Percentiles rank a stretch among this genome's conserved stretches.
Conservation (phyloP, 1,284 basidiomycete genomes). For the Sporisorium iseilematis-ciliati region DNA sequence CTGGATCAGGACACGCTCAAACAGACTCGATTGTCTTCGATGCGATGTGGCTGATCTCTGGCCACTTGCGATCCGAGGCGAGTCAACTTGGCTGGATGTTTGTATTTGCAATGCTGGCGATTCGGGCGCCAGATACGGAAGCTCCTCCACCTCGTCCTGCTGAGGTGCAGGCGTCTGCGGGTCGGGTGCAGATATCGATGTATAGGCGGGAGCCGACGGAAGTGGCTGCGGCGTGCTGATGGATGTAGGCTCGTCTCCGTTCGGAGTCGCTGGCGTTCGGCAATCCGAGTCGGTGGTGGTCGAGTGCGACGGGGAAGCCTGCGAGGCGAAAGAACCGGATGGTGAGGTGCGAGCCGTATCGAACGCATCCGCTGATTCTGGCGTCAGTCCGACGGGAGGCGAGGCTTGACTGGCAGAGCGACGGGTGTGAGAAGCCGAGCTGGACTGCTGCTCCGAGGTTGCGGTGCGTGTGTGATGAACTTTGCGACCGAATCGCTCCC, state of each 20-base stretch:
- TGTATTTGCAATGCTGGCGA: slow-evolving; percentile 4
- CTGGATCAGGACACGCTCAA: slow-evolving; percentile 63
- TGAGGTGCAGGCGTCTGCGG: not conserved
- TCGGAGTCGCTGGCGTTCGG: slow-evolving; percentile 29
- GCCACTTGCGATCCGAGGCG: slow-evolving; percentile 17
- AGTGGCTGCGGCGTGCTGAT: slow-evolving; percentile 29
- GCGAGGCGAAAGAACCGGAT: slow-evolving; percentile 31
- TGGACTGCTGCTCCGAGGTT: slow-evolving; percentile 33
- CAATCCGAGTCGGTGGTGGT: slow-evolving; percentile 41
- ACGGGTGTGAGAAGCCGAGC: slow-evolving; percentile 25
- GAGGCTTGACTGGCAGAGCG: slow-evolving; percentile 33
- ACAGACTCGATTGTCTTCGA: slow-evolving; percentile 31
- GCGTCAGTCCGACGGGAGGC: slow-evolving; percentile 27
- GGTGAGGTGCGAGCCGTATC: slow-evolving; percentile 23
- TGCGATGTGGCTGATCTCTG: slow-evolving; percentile 22
- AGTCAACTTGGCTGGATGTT: slow-evolving; percentile 1
- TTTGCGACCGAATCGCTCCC: slow-evolving; percentile 58
- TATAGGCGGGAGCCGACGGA: slow-evolving; percentile 35
- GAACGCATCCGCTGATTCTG: slow-evolving; percentile 20
- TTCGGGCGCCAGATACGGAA: slow-evolving; percentile 41
- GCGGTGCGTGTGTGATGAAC: slow-evolving; percentile 46
- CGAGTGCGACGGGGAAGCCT: slow-evolving; percentile 34
- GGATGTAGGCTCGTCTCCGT: slow-evolving; percentile 20
- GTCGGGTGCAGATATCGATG: slow-evolving; percentile 4
- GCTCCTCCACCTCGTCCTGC: slow-evolving; percentile 39